phyloP scores from a whole-genome alignment of 768 basidiomycete genomes.

The Suillus americanus region DNA sequence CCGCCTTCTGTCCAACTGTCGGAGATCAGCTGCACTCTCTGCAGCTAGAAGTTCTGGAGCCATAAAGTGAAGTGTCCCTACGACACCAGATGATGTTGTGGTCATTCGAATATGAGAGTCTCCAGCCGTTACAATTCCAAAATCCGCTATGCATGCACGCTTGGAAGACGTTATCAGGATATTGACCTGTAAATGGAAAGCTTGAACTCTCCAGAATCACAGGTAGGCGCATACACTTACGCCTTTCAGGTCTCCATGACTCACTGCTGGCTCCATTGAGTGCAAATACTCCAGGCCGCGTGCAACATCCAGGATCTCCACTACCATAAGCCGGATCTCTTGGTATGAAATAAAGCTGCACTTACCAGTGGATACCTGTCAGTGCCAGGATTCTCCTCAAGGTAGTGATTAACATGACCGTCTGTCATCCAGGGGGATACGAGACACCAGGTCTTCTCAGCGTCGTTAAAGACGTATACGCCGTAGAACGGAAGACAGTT shows the following conservation, averaged over 20 bases:
- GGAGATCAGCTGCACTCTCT: constrained; percentile 1
- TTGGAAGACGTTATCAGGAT: constrained; percentile 43
- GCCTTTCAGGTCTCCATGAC: constrained; percentile 32
- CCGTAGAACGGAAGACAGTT: constrained; percentile 39
- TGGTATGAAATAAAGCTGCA: not conserved
- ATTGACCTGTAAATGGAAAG: constrained; percentile 38
- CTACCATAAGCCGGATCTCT: not conserved
- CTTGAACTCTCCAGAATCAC: not conserved
- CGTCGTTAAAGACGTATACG: constrained; percentile 18
- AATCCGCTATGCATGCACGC: constrained; percentile 50
- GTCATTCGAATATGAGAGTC: constrained; percentile 11
- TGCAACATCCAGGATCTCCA: constrained; percentile 42
- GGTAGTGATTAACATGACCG: constrained; percentile 31
- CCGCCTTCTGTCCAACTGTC: constrained; percentile 23
- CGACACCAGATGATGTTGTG: constrained; percentile 8
- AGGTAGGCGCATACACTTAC: constrained; percentile 14
- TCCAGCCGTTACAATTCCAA: constrained; percentile 38
- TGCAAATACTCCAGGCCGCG: constrained; percentile 46
- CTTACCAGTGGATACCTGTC: constrained; percentile 34
- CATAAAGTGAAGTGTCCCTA: constrained; percentile 23
- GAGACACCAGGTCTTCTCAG: constrained; percentile 20
- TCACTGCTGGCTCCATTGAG: constrained; percentile 36
- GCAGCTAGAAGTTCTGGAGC: constrained; percentile 24
- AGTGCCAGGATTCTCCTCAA: constrained; percentile 22
- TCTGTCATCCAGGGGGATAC: constrained; percentile 42